Percentiles rank a stretch among this genome's conserved stretches.
These are phyloP conservation scores for Massarina eburnea DNA, from an alignment of 2,329 filamentous ascomycete genomes.

Conservation along the genomic window DNA sequence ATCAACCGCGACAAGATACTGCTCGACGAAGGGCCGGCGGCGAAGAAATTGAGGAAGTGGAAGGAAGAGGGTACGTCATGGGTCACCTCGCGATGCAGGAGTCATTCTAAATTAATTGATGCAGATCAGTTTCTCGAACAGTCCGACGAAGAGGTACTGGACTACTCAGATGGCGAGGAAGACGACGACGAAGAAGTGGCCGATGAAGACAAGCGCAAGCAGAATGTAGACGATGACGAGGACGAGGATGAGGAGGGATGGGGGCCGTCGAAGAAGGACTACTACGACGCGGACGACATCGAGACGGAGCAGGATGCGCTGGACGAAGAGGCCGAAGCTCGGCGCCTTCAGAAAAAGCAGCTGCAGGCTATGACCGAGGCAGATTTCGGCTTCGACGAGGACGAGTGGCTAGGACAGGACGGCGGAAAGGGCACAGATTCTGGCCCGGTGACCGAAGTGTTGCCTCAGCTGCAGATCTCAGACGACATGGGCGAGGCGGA, in stretches of 20 bases:
- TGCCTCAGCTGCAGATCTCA: slow-evolving; percentile 80
- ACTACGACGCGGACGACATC: slow-evolving; percentile 84
- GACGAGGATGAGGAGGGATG: slow-evolving; percentile 70
- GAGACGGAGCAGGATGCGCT: slow-evolving; percentile 74
- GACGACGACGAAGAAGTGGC: slow-evolving; percentile 51
- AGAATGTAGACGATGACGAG: slow-evolving; percentile 55
- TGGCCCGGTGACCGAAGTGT: slow-evolving; percentile 75
- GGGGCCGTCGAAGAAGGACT: slow-evolving; percentile 85
- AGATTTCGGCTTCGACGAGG: slow-evolving; percentile 91
- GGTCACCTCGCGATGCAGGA: not conserved
- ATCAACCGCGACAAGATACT: slow-evolving; percentile 82
- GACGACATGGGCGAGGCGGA: slow-evolving; percentile 77
- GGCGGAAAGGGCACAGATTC: slow-evolving; percentile 50
- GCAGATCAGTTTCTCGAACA: slow-evolving; percentile 59
- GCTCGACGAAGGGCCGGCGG: slow-evolving; percentile 76
- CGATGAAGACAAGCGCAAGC: slow-evolving; percentile 29
- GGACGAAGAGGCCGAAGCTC: slow-evolving; percentile 90
- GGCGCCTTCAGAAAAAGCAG: slow-evolving; percentile 86
- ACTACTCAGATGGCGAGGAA: slow-evolving; percentile 48
- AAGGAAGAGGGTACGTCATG: slow-evolving; percentile 62
- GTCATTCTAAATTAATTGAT: slow-evolving; percentile 3
- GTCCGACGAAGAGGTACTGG: slow-evolving; percentile 66
- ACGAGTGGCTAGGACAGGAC: slow-evolving; percentile 70
- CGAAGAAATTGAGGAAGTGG: slow-evolving; percentile 73
- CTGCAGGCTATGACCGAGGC: slow-evolving; percentile 84